Evolutionary conservation across 805 yeast species (phyloP).

Genomic region (Wickerhamia fluorescens): DNA sequence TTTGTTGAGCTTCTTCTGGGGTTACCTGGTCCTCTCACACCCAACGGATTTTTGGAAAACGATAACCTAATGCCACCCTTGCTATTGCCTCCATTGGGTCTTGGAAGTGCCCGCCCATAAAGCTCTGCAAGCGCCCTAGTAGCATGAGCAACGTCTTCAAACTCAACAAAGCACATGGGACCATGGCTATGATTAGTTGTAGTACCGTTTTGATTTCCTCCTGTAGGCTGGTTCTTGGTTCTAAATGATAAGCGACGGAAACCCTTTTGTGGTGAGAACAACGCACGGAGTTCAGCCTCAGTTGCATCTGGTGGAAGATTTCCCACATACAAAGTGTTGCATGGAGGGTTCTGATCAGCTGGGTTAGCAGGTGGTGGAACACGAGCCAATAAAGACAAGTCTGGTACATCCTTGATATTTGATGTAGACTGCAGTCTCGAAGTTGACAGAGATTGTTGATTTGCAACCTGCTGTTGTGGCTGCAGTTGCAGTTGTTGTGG

Average conservation of each 20-base stretch:
- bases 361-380: constrained; percentile 95
- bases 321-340: constrained; percentile 95
- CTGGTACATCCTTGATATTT: constrained; percentile 38
- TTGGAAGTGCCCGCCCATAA: constrained; percentile 85
- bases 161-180: constrained; percentile 99
- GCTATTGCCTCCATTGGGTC: constrained; percentile 59
- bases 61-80: constrained; percentile 95
- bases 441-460: constrained; percentile 3
- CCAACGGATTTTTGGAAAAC: constrained; percentile 93
- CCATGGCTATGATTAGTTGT: constrained; percentile 56
- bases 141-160: constrained; percentile 91
- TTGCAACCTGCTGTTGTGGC: constrained; percentile 3
- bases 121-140: constrained; percentile 90
- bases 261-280: constrained; percentile 86
- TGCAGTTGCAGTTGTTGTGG: constrained; percentile 3
- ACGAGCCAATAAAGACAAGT: constrained; percentile 64
- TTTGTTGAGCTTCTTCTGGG: constrained; percentile 34
- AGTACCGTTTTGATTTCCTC: constrained; percentile 12
- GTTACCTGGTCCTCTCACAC: constrained; percentile 73
- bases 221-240: constrained; percentile 47
- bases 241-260: constrained; percentile 89
- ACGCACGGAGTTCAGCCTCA: constrained; percentile 80
- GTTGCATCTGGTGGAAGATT: constrained; percentile 96
- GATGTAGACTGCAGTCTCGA: constrained; percentile 8
- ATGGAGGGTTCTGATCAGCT: constrained; percentile 98